These are phyloP conservation scores for Suillus decipiens DNA, from an alignment of 768 basidiomycete species.

Conservation along the genomic window DNA sequence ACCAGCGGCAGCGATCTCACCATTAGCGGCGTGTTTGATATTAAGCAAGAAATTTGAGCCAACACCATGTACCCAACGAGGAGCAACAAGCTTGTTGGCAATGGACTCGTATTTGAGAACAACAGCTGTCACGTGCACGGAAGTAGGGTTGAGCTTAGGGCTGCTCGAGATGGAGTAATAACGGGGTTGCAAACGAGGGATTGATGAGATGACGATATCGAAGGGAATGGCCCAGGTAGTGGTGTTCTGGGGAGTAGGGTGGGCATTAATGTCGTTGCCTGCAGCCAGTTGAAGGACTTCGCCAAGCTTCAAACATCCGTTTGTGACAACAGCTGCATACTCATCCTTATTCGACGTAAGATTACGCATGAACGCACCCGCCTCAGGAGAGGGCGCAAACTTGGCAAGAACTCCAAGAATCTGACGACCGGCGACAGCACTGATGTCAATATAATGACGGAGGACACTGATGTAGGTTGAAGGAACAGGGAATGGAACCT, in stretches of 20 bases:
- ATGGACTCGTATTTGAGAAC: constrained; percentile 90
- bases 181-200: constrained; percentile 92
- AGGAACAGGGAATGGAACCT: constrained; percentile 98
- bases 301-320: constrained; percentile 87
- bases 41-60: constrained; percentile 96
- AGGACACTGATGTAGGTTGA: constrained; percentile 93
- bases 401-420: constrained; percentile 85
- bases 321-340: constrained; percentile 73
- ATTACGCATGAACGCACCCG: constrained; percentile 69
- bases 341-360: constrained; percentile 87
- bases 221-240: constrained; percentile 92
- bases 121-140: constrained; percentile 94
- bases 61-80: constrained; percentile 82
- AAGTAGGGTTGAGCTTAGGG: constrained; percentile 85
- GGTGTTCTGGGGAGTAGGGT: constrained; percentile 71
- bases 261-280: constrained; percentile 64
- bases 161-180: constrained; percentile 99
- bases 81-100: constrained; percentile 48
- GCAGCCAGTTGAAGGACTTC: constrained; percentile 92
- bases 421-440: constrained; percentile 92
- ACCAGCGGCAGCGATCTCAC: constrained; percentile 50
- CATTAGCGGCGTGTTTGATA: constrained; percentile 74
- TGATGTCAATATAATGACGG: constrained; percentile 96
- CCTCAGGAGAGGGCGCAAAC: constrained; percentile 81
- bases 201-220: constrained; percentile 92